Conservation (phyloP, 192 early-diverging fungal genomes). For the Gaertneriomyces sp. region DNA sequence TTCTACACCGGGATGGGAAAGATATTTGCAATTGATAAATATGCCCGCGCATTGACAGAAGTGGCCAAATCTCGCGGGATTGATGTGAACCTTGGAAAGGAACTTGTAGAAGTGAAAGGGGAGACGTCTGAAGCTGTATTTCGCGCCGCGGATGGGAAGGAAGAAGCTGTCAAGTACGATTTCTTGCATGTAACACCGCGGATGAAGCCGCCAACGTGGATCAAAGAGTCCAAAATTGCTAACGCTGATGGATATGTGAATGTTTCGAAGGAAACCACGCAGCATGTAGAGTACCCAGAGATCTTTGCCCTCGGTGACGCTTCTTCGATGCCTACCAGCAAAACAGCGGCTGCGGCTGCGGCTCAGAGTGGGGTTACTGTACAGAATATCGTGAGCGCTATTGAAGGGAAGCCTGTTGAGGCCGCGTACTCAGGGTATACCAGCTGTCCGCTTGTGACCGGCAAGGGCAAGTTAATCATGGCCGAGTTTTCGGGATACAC, state of each 20-base stretch:
- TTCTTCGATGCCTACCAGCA: slow-evolving; percentile 81
- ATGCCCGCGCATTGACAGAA: slow-evolving; percentile 64
- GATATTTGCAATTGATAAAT: slow-evolving; percentile 85
- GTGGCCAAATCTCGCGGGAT: slow-evolving; percentile 67
- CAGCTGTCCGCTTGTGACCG: slow-evolving; percentile 77
- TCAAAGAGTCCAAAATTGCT: slow-evolving; percentile 58
- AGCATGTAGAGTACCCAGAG: slow-evolving; percentile 74
- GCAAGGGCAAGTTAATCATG: slow-evolving; percentile 74
- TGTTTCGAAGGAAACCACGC: slow-evolving; percentile 73
- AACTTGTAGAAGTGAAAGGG: slow-evolving; percentile 66
- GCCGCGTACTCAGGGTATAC: slow-evolving; percentile 78
- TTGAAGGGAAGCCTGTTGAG: slow-evolving; percentile 45
- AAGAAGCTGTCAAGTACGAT: slow-evolving; percentile 66
- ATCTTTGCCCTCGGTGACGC: slow-evolving; percentile 81
- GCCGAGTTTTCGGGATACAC: slow-evolving; percentile 66
- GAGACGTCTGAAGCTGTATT: slow-evolving; percentile 71
- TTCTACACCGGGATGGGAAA: slow-evolving; percentile 80
- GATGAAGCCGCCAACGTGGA: slow-evolving; percentile 74
- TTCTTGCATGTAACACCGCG: slow-evolving; percentile 85
- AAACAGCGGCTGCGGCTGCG: slow-evolving; percentile 86
- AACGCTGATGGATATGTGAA: slow-evolving; percentile 81
- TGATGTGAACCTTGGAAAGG: slow-evolving; percentile 65
- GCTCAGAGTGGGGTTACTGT: slow-evolving; percentile 71
- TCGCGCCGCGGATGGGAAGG: slow-evolving; percentile 46
- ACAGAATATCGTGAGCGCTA: slow-evolving; percentile 65